These are phyloP conservation scores for Quercus engelmannii DNA, from an alignment of 306 rosid genomes.

Conservation along the genomic window DNA sequence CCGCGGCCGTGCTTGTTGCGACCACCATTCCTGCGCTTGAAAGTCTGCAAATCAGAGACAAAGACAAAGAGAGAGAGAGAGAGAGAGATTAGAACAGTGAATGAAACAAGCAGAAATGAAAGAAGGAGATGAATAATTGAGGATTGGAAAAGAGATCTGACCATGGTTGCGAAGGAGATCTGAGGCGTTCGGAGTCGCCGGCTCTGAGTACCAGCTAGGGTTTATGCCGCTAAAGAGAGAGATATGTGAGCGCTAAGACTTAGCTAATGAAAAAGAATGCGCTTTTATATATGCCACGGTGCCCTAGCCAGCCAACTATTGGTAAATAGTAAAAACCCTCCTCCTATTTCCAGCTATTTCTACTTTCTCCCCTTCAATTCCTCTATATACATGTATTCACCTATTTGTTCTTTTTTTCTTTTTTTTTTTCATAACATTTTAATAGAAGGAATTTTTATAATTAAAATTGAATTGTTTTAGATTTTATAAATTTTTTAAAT, in stretches of 20 bases:
- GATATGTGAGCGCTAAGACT: too few relatives aligned
- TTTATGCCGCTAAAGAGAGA: background rate
- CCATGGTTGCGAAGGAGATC: constrained; percentile 36
- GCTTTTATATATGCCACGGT: background rate
- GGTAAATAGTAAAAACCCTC: too few relatives aligned
- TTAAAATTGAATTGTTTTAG: too few relatives aligned
- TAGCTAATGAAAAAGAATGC: background rate
- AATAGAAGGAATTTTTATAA: too few relatives aligned
- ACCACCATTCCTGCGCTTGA: constrained; percentile 95
- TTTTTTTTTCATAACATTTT: too few relatives aligned
- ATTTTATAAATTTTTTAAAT: too few relatives aligned
- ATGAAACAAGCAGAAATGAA: background rate
- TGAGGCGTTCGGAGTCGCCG: background rate
- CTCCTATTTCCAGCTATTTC: too few relatives aligned
- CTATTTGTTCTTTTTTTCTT: too few relatives aligned
- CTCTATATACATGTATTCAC: too few relatives aligned
- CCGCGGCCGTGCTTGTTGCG: constrained; percentile 97
- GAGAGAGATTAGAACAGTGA: background rate
- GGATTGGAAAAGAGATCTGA: background rate
- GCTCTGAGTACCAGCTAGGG: background rate
- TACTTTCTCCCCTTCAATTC: too few relatives aligned
- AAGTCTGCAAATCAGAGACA: constrained; percentile 49
- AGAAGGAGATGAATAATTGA: background rate
- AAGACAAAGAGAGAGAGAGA: background rate
- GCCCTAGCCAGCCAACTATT: too few relatives aligned